These are phyloP conservation scores for Fusarium sp. DNA, from an alignment of 2,329 filamentous ascomycete species.

Conservation along the genomic window DNA sequence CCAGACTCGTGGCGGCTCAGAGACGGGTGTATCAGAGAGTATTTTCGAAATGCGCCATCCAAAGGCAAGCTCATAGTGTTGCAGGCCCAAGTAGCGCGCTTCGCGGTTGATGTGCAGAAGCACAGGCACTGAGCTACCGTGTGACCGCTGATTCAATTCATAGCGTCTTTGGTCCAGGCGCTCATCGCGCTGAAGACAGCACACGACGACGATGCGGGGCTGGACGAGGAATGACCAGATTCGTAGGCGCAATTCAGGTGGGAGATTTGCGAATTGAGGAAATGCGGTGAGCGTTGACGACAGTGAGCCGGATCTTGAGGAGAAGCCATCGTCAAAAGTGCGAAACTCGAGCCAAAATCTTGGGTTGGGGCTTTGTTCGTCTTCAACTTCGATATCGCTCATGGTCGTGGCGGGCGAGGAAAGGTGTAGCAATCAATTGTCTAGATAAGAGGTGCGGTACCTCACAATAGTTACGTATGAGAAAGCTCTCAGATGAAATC, in stretches of 20 bases:
- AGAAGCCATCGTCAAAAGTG: constrained; percentile 56
- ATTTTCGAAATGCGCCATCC: constrained; percentile 59
- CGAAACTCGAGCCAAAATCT: constrained; percentile 60
- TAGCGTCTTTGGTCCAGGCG: constrained; percentile 44
- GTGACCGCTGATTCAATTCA: constrained; percentile 45
- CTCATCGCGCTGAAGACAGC: constrained; percentile 54
- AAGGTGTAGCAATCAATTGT: constrained; percentile 14
- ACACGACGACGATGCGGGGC: constrained; percentile 58
- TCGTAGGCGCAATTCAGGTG: constrained; percentile 60
- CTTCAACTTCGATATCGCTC: constrained; percentile 37
- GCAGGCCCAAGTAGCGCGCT: constrained; percentile 54
- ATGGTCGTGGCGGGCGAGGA: constrained; percentile 24
- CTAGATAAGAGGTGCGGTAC: neutral
- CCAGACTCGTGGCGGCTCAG: constrained; percentile 54
- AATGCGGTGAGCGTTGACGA: constrained; percentile 43
- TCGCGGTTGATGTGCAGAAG: constrained; percentile 60
- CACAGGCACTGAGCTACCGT: constrained; percentile 50
- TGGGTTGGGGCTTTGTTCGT: constrained; percentile 44
- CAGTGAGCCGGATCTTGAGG: constrained; percentile 9
- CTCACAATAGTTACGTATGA: neutral
- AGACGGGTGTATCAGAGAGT: constrained; percentile 50
- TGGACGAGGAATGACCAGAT: constrained; percentile 59
- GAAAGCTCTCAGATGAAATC: neutral
- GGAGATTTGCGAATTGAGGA: constrained; percentile 54
- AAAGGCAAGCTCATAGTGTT: constrained; percentile 60